Evolutionary conservation across 148 eudicot species (phyloP), one percentile per base, ranked within the genome.

Genomic region (Cornus controversa): DNA sequence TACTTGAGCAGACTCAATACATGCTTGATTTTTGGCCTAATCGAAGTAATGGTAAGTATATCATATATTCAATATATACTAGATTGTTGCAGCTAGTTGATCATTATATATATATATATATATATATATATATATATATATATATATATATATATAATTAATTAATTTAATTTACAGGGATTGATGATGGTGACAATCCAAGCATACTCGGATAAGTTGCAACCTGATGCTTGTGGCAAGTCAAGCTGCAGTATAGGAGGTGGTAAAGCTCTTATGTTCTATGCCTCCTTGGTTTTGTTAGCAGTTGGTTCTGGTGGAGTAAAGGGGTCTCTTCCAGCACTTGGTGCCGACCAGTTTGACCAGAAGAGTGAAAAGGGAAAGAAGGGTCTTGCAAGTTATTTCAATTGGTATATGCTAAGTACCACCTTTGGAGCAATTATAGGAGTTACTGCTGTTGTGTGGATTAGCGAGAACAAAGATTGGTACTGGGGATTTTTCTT

Each of bases 291-390:
- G 9, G 70, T 45, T 54, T 47, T 85, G 42, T 28, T 82, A 54
- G 88, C 86, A 25, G 57, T 86, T 10, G 88, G 88, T 5, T 77
- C 77, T 24, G 88, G 88, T 1, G 88, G 88, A 4, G 80, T 86
- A 22, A 82, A 77, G 70, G 88, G 88, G 0, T 66, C 84, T 0
- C 58, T 86, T 47, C 76, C 85, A 26, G 79, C 88, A 20, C 80
- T 82, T 1, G 88, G 88, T n/a, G 88, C 88, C 0, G 88, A 85
- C 66, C 88, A 85, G 37, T 85, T 82, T 63, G 83, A 85, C 53
- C n/a, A 34, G 1, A 80, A 69, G 27, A 66, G 54, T 25, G 68
- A 63, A 0, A 80, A 82, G 25, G 85, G 82, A 36, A 81, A 76
- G 10, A 77, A 77, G 71, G 70, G 77, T 7, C 23, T 82, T 9